phyloP scores from a whole-genome alignment of 139 green algal genomes.

The Micractinium sp. region DNA sequence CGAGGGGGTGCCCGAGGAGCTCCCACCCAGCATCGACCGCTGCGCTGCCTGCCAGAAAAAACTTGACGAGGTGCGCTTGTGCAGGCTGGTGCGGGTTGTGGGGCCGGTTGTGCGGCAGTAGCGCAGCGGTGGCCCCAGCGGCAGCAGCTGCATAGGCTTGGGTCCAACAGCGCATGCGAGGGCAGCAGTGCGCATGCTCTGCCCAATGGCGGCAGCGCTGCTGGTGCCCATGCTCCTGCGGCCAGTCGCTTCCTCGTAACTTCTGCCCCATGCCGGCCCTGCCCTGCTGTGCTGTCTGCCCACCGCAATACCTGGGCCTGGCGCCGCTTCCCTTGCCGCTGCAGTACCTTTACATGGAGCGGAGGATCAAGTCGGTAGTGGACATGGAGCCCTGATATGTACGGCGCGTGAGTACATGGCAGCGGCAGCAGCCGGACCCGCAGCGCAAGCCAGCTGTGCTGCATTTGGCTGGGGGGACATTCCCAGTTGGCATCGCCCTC shows the following conservation, averaged over 20 bases:
- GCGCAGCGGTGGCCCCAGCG: not conserved
- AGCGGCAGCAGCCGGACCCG: no score
- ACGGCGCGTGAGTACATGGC: no score
- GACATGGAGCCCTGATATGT: no score
- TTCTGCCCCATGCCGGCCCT: not conserved
- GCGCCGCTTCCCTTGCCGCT: no score
- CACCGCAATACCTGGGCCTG: no score
- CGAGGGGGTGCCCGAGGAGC: not conserved
- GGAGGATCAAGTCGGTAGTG: no score
- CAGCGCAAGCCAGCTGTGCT: no score
- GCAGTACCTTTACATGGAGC: no score
- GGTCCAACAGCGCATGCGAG: not conserved
- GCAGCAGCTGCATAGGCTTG: not conserved
- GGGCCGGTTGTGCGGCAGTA: not conserved
- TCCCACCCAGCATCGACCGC: not conserved
- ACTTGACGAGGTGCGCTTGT: constrained; percentile 2
- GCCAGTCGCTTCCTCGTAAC: not conserved
- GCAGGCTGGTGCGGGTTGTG: not conserved
- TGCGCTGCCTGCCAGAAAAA: not conserved
- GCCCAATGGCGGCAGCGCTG: not conserved
- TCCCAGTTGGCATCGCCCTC: no score
- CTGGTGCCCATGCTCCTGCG: not conserved
- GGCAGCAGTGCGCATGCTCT: not conserved
- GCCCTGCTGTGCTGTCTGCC: no score
- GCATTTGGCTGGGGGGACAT: no score